A percentile compares a stretch with the other conserved stretches of the same genome.
Evolutionary conservation across 2,329 filamentous ascomycete genomes (phyloP).

Genomic region (Arthrobotrys conoides): DNA sequence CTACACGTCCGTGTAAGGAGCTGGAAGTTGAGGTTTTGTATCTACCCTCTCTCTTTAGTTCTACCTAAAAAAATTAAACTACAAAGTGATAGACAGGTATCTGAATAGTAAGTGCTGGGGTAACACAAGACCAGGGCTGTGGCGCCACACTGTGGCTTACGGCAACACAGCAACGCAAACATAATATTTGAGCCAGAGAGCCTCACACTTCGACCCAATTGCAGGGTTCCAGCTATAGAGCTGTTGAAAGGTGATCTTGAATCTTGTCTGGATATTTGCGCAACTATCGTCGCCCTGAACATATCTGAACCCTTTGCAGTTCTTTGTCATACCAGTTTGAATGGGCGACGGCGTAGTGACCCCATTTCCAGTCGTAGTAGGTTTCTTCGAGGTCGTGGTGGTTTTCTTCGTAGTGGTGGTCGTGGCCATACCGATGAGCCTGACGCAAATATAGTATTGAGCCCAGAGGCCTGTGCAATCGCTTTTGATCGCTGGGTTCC

Average conservation of each 20-base stretch:
- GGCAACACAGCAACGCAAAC: conserved; percentile 17
- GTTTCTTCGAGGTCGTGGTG: not conserved
- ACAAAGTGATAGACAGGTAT: too few relatives aligned
- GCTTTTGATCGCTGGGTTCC: conserved; percentile 26
- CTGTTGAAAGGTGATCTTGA: not conserved
- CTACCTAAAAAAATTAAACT: too few relatives aligned
- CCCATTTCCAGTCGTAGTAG: not conserved
- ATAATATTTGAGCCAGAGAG: conserved; percentile 9
- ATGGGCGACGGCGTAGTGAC: conserved; percentile 15
- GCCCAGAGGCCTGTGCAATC: conserved; percentile 12
- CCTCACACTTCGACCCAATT: not conserved
- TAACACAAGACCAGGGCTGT: too few relatives aligned
- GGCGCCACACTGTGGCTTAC: too few relatives aligned
- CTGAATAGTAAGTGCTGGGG: too few relatives aligned
- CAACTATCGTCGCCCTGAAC: conserved; percentile 23
- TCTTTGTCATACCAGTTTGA: conserved; percentile 16
- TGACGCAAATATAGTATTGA: conserved; percentile 22
- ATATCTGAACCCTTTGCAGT: conserved; percentile 26
- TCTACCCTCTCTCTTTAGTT: too few relatives aligned
- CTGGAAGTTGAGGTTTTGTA: too few relatives aligned
- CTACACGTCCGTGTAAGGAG: too few relatives aligned
- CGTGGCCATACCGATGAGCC: not conserved
- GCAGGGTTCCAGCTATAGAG: conserved; percentile 27
- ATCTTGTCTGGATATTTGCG: conserved; percentile 6
- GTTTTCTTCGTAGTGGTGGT: not conserved